Evolutionary conservation across 2,329 filamentous ascomycete species (phyloP).

Genomic region (Beauveria caledonica): DNA sequence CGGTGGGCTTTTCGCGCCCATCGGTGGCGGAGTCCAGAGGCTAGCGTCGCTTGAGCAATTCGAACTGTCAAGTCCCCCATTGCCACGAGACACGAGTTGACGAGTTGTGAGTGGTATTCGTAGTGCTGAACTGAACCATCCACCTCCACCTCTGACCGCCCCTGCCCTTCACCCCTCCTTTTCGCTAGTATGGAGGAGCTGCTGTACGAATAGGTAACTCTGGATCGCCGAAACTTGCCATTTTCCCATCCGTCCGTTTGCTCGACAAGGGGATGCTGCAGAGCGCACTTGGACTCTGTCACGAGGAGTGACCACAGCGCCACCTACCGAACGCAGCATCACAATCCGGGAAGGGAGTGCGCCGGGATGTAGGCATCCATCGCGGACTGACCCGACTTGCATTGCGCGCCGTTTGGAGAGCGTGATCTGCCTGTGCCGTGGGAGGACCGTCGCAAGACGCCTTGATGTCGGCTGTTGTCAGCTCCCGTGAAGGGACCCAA

Average conservation of each 20-base stretch:
- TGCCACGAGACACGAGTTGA: not conserved
- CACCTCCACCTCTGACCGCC: not conserved
- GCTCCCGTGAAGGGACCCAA: not conserved
- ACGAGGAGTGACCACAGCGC: slow-evolving; percentile 1
- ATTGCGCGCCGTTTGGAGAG: not conserved
- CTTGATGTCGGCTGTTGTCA: not conserved
- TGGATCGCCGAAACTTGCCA: not conserved
- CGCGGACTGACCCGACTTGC: not conserved
- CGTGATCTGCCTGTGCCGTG: not conserved
- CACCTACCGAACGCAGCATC: not conserved
- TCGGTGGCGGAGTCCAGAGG: not conserved
- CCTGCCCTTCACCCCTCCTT: not conserved
- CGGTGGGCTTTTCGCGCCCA: not conserved
- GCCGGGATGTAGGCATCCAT: not conserved
- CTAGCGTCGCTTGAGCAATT: slow-evolving; percentile 4
- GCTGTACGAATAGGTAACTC: not conserved
- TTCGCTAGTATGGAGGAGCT: not conserved
- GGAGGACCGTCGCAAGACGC: not conserved
- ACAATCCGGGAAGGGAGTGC: not conserved
- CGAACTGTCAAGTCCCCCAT: not conserved
- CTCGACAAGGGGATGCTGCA: not conserved
- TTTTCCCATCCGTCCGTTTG: not conserved
- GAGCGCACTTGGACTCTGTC: slow-evolving; percentile 1
- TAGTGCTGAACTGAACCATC: slow-evolving; percentile 2
- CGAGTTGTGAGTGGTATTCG: not conserved